Percentiles rank a stretch among this genome's conserved stretches.
Conservation (phyloP, 768 basidiomycete genomes). For the Phanerochaete carnosa region DNA sequence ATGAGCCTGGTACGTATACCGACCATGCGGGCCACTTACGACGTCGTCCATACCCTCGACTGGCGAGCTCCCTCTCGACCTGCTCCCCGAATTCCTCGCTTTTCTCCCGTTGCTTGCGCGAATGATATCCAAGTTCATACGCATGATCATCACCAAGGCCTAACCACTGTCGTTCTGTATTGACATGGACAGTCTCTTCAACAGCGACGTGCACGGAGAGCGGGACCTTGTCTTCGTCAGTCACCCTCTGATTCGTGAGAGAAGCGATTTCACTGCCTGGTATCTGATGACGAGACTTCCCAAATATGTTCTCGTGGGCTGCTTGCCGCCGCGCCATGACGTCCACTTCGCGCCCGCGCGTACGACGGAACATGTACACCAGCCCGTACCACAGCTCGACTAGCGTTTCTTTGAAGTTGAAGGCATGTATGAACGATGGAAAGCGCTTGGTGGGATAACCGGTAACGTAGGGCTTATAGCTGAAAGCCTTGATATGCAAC, state of each 20-base stretch:
- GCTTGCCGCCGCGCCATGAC: conserved; percentile 39
- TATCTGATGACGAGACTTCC: conserved; percentile 23
- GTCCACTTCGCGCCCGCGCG: conserved; percentile 54
- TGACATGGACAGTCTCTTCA: conserved; percentile 39
- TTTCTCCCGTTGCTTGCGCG: conserved; percentile 35
- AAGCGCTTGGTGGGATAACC: conserved; percentile 46
- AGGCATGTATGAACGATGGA: conserved; percentile 56
- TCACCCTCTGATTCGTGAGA: neutral
- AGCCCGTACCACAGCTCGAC: conserved; percentile 56
- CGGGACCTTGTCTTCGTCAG: conserved; percentile 7
- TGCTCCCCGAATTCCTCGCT: conserved; percentile 52
- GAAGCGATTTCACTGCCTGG: conserved; percentile 7
- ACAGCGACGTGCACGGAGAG: conserved; percentile 37
- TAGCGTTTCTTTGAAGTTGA: conserved; percentile 70
- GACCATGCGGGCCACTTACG: conserved; percentile 15
- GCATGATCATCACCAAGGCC: conserved; percentile 43
- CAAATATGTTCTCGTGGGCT: conserved; percentile 32
- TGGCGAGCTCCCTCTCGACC: conserved; percentile 50
- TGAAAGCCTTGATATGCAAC: conserved; percentile 70
- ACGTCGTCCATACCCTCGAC: conserved; percentile 36
- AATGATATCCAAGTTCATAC: conserved; percentile 37
- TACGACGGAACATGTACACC: conserved; percentile 53
- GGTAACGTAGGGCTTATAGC: conserved; percentile 56
- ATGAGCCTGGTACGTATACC: neutral
- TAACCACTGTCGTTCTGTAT: conserved; percentile 51